Conservation (phyloP, 2,329 filamentous ascomycete species). For the Aspergillus chevalieri region DNA sequence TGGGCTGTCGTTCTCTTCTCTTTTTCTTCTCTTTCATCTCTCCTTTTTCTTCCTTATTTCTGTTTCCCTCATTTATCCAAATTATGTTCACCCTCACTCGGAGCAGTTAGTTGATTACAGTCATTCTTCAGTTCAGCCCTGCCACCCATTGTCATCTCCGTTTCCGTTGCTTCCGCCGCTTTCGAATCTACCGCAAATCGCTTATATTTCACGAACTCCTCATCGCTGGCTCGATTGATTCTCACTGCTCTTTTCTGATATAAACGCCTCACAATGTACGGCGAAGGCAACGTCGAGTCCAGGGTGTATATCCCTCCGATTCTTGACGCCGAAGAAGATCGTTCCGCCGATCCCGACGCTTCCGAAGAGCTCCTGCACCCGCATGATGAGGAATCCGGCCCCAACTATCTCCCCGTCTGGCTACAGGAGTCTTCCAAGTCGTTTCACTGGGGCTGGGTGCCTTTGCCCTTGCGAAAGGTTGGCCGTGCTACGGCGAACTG, state of each 20-base stretch:
- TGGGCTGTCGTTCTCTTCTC: neutral
- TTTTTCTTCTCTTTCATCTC: neutral
- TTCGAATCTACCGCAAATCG: neutral
- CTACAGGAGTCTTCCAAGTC: constrained; percentile 42
- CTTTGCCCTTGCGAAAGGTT: constrained; percentile 39
- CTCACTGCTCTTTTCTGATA: neutral
- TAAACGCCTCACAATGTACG: constrained; percentile 18
- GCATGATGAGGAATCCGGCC: constrained; percentile 22
- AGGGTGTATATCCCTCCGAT: constrained; percentile 29
- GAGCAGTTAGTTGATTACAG: neutral
- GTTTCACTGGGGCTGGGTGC: constrained; percentile 45
- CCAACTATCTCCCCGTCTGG: constrained; percentile 39
- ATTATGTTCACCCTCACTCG: neutral
- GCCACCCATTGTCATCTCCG: neutral
- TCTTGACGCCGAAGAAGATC: constrained; percentile 29
- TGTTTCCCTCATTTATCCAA: neutral
- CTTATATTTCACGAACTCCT: neutral
- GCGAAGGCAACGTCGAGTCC: constrained; percentile 26
- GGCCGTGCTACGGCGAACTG: constrained; percentile 39
- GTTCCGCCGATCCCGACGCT: constrained; percentile 27
- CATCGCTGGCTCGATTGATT: constrained; percentile 8
- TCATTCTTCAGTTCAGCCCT: neutral
- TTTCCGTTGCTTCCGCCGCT: neutral
- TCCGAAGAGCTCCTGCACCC: constrained; percentile 26
- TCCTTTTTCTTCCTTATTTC: neutral